Conservation (phyloP, 1,139 yeast species). For the Geotrichum cucujoidarum region DNA sequence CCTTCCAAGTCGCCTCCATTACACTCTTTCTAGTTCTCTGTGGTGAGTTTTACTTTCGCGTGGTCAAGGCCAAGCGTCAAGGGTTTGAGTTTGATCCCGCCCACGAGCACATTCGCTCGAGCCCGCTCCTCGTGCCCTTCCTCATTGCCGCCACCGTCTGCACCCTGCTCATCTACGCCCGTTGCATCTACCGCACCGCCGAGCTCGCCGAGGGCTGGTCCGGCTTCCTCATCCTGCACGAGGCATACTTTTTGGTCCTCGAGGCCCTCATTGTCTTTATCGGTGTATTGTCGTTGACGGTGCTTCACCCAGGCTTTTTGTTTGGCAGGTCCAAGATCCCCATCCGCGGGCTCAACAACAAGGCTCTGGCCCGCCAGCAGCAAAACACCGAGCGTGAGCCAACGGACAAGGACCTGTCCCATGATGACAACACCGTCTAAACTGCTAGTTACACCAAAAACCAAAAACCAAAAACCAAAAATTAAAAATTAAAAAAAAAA, state of each 20-base stretch:
- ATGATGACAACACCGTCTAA: too few species aligned
- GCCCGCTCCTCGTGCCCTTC: constrained; percentile 40
- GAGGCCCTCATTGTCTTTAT: neutral
- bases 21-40: constrained; percentile 54
- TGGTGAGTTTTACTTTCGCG: constrained; percentile 48
- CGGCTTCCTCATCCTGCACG: constrained; percentile 61
- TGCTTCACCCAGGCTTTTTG: constrained; percentile 5
- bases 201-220: constrained; percentile 76
- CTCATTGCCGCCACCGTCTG: constrained; percentile 22
- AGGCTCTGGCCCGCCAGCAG: too few species aligned
- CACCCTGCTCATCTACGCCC: constrained; percentile 52
- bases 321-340: too few species aligned
- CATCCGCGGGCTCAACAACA: too few species aligned
- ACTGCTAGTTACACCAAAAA: too few species aligned
- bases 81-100: constrained; percentile 37
- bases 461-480: too few species aligned
- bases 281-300: neutral
- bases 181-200: constrained; percentile 76
- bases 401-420: too few species aligned
- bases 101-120: constrained; percentile 42
- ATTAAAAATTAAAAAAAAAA: too few species aligned
- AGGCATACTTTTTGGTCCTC: neutral
- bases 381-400: too few species aligned
- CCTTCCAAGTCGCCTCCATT: constrained; percentile 74
- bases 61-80: constrained; percentile 51